A percentile compares a stretch with the other conserved stretches of the same genome.
These are phyloP conservation scores for Ophiocordyceps camponoti-floridani DNA, from an alignment of 2,329 filamentous ascomycete species.

Conservation along the genomic window DNA sequence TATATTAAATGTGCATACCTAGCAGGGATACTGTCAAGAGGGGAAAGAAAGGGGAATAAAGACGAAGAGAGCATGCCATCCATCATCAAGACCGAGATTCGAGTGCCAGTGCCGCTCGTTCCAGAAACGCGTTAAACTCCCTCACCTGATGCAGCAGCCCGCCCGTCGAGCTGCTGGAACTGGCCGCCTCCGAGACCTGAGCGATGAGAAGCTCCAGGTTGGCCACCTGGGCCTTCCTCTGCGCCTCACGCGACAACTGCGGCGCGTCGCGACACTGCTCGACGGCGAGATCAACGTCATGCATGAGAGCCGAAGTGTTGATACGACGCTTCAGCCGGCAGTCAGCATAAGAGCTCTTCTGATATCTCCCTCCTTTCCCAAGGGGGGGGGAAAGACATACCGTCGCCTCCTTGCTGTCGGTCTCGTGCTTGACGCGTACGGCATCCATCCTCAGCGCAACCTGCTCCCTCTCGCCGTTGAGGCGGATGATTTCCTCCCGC, in stretches of 20 bases:
- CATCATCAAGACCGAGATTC: slow-evolving; percentile 19
- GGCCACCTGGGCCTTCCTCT: slow-evolving; percentile 30
- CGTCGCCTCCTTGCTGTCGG: slow-evolving; percentile 29
- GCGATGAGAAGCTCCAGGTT: slow-evolving; percentile 40
- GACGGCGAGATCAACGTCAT: slow-evolving; percentile 42
- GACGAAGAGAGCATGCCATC: slow-evolving; percentile 1
- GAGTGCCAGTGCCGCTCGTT: slow-evolving; percentile 38
- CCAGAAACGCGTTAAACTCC: slow-evolving; percentile 46
- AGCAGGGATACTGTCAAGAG: too few species aligned
- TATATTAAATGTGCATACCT: neutral
- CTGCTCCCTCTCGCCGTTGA: slow-evolving; percentile 41
- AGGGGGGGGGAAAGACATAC: slow-evolving; percentile 13
- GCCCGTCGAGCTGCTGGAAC: slow-evolving; percentile 27
- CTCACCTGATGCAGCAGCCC: slow-evolving; percentile 37
- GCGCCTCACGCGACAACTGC: slow-evolving; percentile 23
- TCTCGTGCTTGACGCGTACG: slow-evolving; percentile 40
- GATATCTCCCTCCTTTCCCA: neutral
- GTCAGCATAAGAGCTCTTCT: neutral
- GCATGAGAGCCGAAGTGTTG: slow-evolving; percentile 37
- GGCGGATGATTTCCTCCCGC: slow-evolving; percentile 39
- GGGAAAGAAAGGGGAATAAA: neutral
- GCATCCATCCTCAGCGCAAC: slow-evolving; percentile 45
- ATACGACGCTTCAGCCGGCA: slow-evolving; percentile 20
- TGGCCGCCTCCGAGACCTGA: slow-evolving; percentile 34
- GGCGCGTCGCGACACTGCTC: slow-evolving; percentile 30